Percentiles rank a stretch among this genome's conserved stretches.
phyloP scores from a whole-genome alignment of 208 protist genomes.

The Wallacemonas sp. region DNA sequence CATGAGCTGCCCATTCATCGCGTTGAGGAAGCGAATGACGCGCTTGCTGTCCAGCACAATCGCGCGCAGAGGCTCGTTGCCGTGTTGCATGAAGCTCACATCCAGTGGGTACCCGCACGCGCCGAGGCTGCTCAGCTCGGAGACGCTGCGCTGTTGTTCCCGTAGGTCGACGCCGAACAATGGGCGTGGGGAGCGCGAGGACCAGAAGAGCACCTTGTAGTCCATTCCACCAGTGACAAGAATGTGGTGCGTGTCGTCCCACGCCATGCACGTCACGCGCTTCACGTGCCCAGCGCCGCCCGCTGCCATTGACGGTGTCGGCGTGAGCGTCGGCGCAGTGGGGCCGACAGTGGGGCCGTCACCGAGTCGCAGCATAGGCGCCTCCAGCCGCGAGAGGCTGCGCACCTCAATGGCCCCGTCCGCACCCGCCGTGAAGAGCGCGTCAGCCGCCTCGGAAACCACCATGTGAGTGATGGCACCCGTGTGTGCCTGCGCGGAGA shows the following conservation, averaged over 20 bases:
- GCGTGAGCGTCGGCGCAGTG: not conserved
- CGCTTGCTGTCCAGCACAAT: constrained; percentile 76
- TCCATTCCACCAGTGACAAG: constrained; percentile 75
- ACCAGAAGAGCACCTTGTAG: constrained; percentile 75
- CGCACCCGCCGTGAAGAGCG: constrained; percentile 68
- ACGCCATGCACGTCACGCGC: constrained; percentile 66
- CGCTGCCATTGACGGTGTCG: not conserved
- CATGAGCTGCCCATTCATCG: constrained; percentile 42
- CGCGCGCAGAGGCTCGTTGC: constrained; percentile 33
- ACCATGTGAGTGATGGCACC: constrained; percentile 55
- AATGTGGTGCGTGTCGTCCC: constrained; percentile 35
- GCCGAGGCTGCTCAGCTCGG: constrained; percentile 16
- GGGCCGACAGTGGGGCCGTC: constrained; percentile 9
- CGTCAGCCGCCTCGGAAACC: constrained; percentile 37
- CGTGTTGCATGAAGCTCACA: constrained; percentile 58
- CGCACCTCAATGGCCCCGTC: constrained; percentile 71
- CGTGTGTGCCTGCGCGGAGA: constrained; percentile 40
- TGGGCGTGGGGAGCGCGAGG: constrained; percentile 38
- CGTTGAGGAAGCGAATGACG: constrained; percentile 72
- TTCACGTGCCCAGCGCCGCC: constrained; percentile 43
- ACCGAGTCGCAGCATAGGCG: constrained; percentile 61
- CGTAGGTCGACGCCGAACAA: constrained; percentile 59
- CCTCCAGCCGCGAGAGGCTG: constrained; percentile 48
- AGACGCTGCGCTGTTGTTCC: constrained; percentile 22
- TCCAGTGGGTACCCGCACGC: constrained; percentile 74